Conservation (phyloP, 805 yeast genomes). For the Saccharomycopsis guyanensis region DNA sequence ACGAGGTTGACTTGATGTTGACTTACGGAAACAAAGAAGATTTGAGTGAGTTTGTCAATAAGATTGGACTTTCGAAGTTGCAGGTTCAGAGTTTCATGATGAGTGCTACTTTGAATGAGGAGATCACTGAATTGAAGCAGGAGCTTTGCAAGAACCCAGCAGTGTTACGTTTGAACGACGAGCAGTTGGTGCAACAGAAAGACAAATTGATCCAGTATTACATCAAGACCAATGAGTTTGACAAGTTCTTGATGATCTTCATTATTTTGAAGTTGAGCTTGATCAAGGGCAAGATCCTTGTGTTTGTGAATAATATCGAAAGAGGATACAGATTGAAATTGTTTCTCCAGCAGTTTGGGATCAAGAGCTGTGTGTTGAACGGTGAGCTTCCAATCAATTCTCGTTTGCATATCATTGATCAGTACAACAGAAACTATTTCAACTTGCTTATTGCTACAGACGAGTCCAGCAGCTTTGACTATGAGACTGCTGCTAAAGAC, state of each 20-base stretch:
- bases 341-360: constrained; percentile 91
- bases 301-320: constrained; percentile 90
- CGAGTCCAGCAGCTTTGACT: constrained; percentile 61
- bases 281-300: constrained; percentile 82
- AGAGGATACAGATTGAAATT: constrained; percentile 89
- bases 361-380: constrained; percentile 79
- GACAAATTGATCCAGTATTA: constrained; percentile 74
- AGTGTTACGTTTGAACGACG: constrained; percentile 70
- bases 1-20: constrained; percentile 87
- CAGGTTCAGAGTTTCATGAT: constrained; percentile 80
- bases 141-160: constrained; percentile 81
- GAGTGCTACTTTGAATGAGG: constrained; percentile 94
- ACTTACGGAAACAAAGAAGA: constrained; percentile 92
- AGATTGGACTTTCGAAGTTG: constrained; percentile 38
- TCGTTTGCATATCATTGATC: constrained; percentile 90
- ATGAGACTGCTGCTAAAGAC: constrained; percentile 24
- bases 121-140: constrained; percentile 65
- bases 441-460: constrained; percentile 90
- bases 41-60: constrained; percentile 58
- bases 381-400: constrained; percentile 91
- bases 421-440: constrained; percentile 85
- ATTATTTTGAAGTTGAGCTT: constrained; percentile 84
- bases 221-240: constrained; percentile 81
- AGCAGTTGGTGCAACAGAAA: constrained; percentile 41
- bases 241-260: constrained; percentile 82